phyloP scores from a whole-genome alignment of 1,139 yeast species.

The Yamadazyma blattariae region DNA sequence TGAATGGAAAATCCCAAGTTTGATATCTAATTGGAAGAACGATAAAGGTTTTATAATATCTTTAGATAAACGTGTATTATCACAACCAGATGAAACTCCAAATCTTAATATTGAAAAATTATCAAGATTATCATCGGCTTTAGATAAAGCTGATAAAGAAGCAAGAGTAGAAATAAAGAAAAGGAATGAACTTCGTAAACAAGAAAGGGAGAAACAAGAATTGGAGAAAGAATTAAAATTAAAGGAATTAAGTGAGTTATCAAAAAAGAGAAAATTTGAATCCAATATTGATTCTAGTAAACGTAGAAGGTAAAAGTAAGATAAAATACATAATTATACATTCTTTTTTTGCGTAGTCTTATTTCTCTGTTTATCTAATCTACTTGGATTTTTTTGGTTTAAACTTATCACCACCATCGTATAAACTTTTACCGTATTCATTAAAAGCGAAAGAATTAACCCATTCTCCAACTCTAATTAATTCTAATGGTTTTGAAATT shows the following conservation, averaged over 20 bases:
- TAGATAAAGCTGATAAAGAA: constrained; percentile 68
- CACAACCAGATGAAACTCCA: constrained; percentile 28
- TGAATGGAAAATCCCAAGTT: constrained; percentile 88
- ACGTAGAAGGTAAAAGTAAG: background rate
- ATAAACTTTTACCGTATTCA: constrained; percentile 48
- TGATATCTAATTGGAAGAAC: constrained; percentile 94
- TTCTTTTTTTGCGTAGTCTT: background rate
- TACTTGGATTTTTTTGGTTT: no score
- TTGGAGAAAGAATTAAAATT: constrained; percentile 59
- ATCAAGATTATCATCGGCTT: constrained; percentile 64
- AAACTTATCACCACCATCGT: constrained; percentile 52
- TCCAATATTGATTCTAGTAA: background rate
- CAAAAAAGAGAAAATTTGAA: constrained; percentile 26
- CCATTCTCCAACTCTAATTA: constrained; percentile 55
- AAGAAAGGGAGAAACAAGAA: constrained; percentile 53
- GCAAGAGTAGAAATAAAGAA: constrained; percentile 70
- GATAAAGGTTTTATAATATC: constrained; percentile 87
- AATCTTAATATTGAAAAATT: constrained; percentile 58
- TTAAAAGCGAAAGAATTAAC: constrained; percentile 58
- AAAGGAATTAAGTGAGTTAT: constrained; percentile 55
- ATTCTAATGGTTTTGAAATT: constrained; percentile 36
- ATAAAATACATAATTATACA: constrained; percentile 2
- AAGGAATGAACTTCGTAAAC: constrained; percentile 56
- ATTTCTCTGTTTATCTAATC: constrained; percentile 1
- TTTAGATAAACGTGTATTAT: constrained; percentile 69